phyloP scores from a whole-genome alignment of 495 filamentous ascomycete genomes.

The Tirmania nivea region DNA sequence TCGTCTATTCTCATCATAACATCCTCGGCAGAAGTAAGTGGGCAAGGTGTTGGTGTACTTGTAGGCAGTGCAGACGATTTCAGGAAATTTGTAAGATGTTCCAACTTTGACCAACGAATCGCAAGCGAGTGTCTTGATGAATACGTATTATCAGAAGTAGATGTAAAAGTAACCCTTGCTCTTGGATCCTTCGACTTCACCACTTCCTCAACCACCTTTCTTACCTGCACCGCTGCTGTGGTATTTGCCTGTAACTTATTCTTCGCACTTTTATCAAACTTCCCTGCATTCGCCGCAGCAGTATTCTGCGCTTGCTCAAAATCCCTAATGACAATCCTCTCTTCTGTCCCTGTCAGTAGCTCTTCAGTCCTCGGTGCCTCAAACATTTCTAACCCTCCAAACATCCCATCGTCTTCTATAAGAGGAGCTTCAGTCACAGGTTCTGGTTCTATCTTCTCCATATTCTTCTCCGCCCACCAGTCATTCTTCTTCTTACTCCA shows the following conservation, averaged over 20 bases:
- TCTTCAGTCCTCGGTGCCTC: slow-evolving; percentile 25
- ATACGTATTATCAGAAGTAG: slow-evolving; percentile 27
- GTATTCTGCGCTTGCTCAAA: slow-evolving; percentile 49
- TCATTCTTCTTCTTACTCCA: not conserved
- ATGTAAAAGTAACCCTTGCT: slow-evolving; percentile 14
- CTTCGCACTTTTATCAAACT: slow-evolving; percentile 9
- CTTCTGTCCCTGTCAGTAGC: slow-evolving; percentile 19
- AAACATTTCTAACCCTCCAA: slow-evolving; percentile 9
- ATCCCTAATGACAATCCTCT: slow-evolving; percentile 41
- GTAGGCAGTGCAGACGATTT: slow-evolving; percentile 1
- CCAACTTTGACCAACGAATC: slow-evolving; percentile 43
- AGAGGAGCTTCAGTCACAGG: not conserved
- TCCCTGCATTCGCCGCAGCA: slow-evolving; percentile 44
- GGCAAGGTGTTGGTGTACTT: slow-evolving; percentile 22
- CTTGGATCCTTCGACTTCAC: slow-evolving; percentile 30
- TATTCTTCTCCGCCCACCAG: not conserved
- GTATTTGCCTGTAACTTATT: slow-evolving; percentile 9
- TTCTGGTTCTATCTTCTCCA: not conserved
- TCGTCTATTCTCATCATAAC: slow-evolving; percentile 22
- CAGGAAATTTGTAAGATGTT: slow-evolving; percentile 1
- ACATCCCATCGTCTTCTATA: slow-evolving; percentile 2
- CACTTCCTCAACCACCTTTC: slow-evolving; percentile 50
- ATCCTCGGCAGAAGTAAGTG: slow-evolving; percentile 34
- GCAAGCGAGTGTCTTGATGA: slow-evolving; percentile 50
- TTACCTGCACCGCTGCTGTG: slow-evolving; percentile 1